Percentiles rank a stretch among this genome's conserved stretches.
Evolutionary conservation across 306 rosid species (phyloP).

Genomic region (Rosa chinensis): DNA sequence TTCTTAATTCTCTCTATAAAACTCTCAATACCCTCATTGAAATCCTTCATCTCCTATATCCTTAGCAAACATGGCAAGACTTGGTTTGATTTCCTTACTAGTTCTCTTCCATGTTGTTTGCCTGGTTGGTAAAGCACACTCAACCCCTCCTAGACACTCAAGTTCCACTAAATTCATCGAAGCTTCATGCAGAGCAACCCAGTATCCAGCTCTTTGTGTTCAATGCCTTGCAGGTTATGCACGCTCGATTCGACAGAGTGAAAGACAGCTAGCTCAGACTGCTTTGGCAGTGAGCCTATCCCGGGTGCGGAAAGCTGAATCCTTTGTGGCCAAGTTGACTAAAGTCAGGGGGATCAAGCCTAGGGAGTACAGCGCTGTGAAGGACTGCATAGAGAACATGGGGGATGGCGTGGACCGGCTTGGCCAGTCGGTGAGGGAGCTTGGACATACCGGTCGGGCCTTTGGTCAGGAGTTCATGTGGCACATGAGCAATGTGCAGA

Average conservation of each 20-base stretch:
- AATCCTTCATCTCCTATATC: neutral
- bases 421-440: conserved; percentile 53
- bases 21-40: neutral
- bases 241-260: conserved; percentile 42
- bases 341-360: conserved; percentile 40
- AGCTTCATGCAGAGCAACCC: conserved; percentile 58
- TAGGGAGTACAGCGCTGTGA: conserved; percentile 53
- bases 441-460: conserved; percentile 39
- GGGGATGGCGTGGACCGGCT: conserved; percentile 64
- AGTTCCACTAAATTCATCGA: conserved; percentile 49
- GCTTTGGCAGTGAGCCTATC: conserved; percentile 68
- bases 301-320: conserved; percentile 40
- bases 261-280: conserved; percentile 53
- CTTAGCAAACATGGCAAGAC: conserved; percentile 41
- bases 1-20: conserved; percentile 16
- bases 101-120: conserved; percentile 30
- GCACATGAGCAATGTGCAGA: conserved; percentile 83
- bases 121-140: conserved; percentile 21
- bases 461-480: conserved; percentile 57
- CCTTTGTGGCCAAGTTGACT: conserved; percentile 47
- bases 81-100: conserved; percentile 24
- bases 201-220: conserved; percentile 59
- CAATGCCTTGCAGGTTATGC: conserved; percentile 48
- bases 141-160: conserved; percentile 21
- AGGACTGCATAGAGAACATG: conserved; percentile 77